A percentile compares a stretch with the other conserved stretches of the same genome.
These are phyloP conservation scores for Aspergillus felis DNA, from an alignment of 2,329 filamentous ascomycete genomes.

Conservation along the genomic window DNA sequence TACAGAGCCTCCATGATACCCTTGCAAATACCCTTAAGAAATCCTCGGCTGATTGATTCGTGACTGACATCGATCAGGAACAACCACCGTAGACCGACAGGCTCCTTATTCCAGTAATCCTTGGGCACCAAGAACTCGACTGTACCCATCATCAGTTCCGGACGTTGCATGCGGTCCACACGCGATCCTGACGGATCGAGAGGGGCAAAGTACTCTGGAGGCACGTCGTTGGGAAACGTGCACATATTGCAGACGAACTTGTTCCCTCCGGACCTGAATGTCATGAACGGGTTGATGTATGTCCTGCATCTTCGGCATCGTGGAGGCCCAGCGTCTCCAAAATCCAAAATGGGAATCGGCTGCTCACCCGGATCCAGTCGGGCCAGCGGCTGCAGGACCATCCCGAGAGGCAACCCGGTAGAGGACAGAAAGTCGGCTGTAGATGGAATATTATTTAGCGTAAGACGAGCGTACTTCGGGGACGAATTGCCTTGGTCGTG, in stretches of 20 bases:
- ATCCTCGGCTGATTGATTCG: constrained; percentile 85
- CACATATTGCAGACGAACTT: constrained; percentile 99
- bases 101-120: constrained; percentile 97
- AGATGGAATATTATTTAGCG: constrained; percentile 87
- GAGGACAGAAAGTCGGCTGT: constrained; percentile 73
- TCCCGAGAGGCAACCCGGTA: constrained; percentile 79
- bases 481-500: constrained; percentile 95
- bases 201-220: constrained; percentile 87
- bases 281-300: constrained; percentile 99
- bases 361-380: constrained; percentile 77
- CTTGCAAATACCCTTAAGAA: constrained; percentile 83
- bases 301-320: constrained; percentile 88
- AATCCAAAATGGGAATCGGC: constrained; percentile 87
- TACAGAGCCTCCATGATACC: constrained; percentile 85
- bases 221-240: constrained; percentile 92
- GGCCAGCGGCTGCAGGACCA: constrained; percentile 85
- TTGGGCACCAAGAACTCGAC: constrained; percentile 97
- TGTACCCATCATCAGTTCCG: constrained; percentile 84
- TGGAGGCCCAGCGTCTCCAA: constrained; percentile 85
- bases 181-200: constrained; percentile 82
- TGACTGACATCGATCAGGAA: constrained; percentile 93
- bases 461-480: constrained; percentile 87
- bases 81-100: constrained; percentile 79
- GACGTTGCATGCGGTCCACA: constrained; percentile 81
- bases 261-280: constrained; percentile 88